Conservation (phyloP, 768 basidiomycete species). For the Dacryopinax primogenitus region DNA sequence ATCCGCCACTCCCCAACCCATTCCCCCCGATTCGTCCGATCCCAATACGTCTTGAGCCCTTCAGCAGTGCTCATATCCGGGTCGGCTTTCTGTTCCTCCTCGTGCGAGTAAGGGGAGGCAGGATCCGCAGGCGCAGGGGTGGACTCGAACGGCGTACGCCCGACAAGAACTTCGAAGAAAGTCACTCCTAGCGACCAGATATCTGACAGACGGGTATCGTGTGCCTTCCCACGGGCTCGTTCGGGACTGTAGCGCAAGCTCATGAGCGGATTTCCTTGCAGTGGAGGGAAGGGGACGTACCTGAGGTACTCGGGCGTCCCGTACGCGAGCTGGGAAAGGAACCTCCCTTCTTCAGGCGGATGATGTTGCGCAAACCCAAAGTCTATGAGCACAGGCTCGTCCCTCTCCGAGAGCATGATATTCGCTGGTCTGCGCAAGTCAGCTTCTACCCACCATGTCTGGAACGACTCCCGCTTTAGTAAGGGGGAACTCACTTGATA, state of each 20-base stretch:
- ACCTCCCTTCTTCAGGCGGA: conserved; percentile 35
- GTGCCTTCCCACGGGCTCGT: conserved; percentile 71
- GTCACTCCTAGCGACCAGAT: conserved; percentile 79
- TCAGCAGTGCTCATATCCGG: conserved; percentile 57
- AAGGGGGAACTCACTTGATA: conserved; percentile 54
- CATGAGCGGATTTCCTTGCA: neutral
- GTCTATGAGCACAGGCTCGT: conserved; percentile 66
- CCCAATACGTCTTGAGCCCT: conserved; percentile 76
- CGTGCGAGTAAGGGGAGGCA: neutral
- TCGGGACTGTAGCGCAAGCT: conserved; percentile 83
- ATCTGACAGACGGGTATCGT: conserved; percentile 89
- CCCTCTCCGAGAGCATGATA: conserved; percentile 66
- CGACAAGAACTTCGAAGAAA: conserved; percentile 86
- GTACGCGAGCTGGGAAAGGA: conserved; percentile 70
- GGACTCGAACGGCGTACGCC: conserved; percentile 70
- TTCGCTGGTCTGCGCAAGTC: conserved; percentile 61
- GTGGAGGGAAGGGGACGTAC: neutral
- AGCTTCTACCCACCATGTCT: neutral
- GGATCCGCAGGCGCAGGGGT: conserved; percentile 5
- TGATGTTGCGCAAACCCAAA: conserved; percentile 91
- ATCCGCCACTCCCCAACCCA: conserved; percentile 78
- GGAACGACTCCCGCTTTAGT: neutral
- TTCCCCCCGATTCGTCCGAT: conserved; percentile 59
- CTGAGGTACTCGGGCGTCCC: conserved; percentile 71
- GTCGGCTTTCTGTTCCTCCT: conserved; percentile 61